Conservation (phyloP, 2,329 filamentous ascomycete genomes). For the Colletotrichum truncatum region DNA sequence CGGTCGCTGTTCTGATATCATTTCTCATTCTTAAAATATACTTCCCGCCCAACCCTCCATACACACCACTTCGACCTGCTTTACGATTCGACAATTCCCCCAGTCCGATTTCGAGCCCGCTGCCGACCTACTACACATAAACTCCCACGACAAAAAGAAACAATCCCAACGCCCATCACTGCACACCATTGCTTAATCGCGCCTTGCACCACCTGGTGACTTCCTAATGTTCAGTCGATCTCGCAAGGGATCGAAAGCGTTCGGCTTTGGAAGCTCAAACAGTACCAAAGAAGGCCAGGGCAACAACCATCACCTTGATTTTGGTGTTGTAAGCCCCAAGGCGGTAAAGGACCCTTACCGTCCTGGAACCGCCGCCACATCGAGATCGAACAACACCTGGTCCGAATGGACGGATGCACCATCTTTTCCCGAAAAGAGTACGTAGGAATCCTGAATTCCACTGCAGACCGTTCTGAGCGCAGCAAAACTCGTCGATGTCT, state of each 20-base stretch:
- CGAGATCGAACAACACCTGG: slow-evolving; percentile 23
- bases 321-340: slow-evolving; percentile 29
- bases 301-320: slow-evolving; percentile 27
- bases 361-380: slow-evolving; percentile 26
- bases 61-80: neutral
- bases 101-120: slow-evolving; percentile 6
- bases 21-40: slow-evolving; percentile 20
- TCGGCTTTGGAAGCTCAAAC: slow-evolving; percentile 29
- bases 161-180: neutral
- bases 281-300: slow-evolving; percentile 23
- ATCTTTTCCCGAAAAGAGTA: slow-evolving; percentile 53
- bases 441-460: slow-evolving; percentile 32
- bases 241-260: slow-evolving; percentile 28
- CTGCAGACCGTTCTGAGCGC: neutral
- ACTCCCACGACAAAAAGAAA: too few relatives aligned
- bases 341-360: slow-evolving; percentile 24
- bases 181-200: slow-evolving; percentile 1
- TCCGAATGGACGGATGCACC: slow-evolving; percentile 37
- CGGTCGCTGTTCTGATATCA: slow-evolving; percentile 22
- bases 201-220: neutral
- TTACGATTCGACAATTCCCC: slow-evolving; percentile 14
- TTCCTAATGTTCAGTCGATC: slow-evolving; percentile 29
- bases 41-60: slow-evolving; percentile 17
- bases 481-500: neutral
- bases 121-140: neutral